Percentiles rank a stretch among this genome's conserved stretches.
Conservation (phyloP, 2,329 filamentous ascomycete species). For the Calonectria ilicicola region DNA sequence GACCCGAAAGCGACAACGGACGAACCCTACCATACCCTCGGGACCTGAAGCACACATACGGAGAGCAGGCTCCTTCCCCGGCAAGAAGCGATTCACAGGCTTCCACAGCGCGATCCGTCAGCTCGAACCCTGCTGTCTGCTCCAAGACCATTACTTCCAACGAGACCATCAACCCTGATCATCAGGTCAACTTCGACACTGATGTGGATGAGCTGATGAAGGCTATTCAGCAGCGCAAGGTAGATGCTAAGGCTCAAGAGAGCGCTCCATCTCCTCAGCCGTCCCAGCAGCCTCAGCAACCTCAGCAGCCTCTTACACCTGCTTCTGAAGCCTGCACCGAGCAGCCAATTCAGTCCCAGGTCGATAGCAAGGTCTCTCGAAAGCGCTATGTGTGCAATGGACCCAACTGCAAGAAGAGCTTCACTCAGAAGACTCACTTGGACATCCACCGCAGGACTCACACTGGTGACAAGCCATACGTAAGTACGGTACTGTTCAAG, state of each 20-base stretch:
- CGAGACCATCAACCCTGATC: constrained; percentile 58
- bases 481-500: too few relatives aligned
- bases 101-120: constrained; percentile 39
- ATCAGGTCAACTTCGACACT: constrained; percentile 78
- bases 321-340: constrained; percentile 37
- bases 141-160: constrained; percentile 59
- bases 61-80: constrained; percentile 49
- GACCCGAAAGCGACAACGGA: constrained; percentile 37
- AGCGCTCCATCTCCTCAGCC: background rate
- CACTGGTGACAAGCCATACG: constrained; percentile 90
- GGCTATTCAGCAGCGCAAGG: constrained; percentile 84
- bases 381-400: constrained; percentile 82
- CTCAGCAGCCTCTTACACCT: constrained; percentile 42
- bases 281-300: background rate
- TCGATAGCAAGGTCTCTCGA: constrained; percentile 45
- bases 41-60: constrained; percentile 45
- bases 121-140: constrained; percentile 45
- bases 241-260: constrained; percentile 49
- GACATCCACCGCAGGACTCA: constrained; percentile 91
- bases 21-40: constrained; percentile 41
- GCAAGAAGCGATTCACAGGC: constrained; percentile 48
- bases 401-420: constrained; percentile 82
- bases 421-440: constrained; percentile 92
- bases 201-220: constrained; percentile 91
- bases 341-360: constrained; percentile 34